Base-by-base conservation (phyloP, 2,329 filamentous ascomycete species). In the Aspergillus fumigatiaffinis region DNA sequence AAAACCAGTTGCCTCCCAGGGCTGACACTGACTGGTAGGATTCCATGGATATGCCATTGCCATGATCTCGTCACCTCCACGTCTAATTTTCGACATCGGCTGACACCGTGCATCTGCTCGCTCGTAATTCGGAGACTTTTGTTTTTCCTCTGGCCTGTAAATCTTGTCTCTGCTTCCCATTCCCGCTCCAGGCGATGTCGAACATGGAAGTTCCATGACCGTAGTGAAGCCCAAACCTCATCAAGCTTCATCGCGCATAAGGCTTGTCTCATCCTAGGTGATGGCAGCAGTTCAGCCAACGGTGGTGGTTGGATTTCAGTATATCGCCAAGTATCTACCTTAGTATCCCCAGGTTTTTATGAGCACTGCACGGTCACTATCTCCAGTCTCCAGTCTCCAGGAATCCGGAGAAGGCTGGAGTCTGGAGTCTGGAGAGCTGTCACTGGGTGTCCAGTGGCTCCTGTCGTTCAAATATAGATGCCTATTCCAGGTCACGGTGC, bases 171-270 rank as follows among this genome's bases (percentile, higher is more conserved):
- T 47, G 10, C 14, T 20, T 47, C 29, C 32, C 4, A 48, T 20
- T 35, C 52, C 54, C 50, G 49, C 49, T 44, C 14, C 26, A 25
- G 20, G 42, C 41, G 41, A 42, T 21, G 21, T 26, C 35, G 14
- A 26, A 50, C 28, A 56, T 26, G 54, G 54, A 52, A 55, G n/a
- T 32, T 42, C 48, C 53, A 51, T 55, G 53, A 29, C 51, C 25
- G 41, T 48, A 50, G 25, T 29, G 20, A n/a, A 23, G 14, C 32
- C 35, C 42, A 35, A 25, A 47, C 12, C 44, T 47, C 21, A 23
- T 17, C 35, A 56, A 56, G 54, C 54, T 56, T 56, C 54, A 52
- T n/a, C 54, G 50, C 54, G 41, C 54, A 56, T 52, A 56, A 56
- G 54, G 54, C 54, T 56, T 56, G 54, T 49, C 54, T 29, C 52